A percentile compares a stretch with the other conserved stretches of the same genome.
phyloP scores from a whole-genome alignment of 352 stramenopile genomes.

The Phytopythium helicoides region DNA sequence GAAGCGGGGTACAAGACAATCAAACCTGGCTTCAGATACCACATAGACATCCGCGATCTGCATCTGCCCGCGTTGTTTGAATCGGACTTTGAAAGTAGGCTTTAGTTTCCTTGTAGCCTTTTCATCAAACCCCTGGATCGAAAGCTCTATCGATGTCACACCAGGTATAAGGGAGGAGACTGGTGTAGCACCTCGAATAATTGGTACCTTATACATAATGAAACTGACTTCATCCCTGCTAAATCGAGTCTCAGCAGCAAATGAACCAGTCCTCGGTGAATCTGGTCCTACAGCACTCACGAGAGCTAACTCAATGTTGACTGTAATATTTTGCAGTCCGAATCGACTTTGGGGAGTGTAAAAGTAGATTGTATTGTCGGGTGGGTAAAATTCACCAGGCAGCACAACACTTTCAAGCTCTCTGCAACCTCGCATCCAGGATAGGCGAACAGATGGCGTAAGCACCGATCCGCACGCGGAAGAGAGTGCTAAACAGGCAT shows the following conservation, averaged over 20 bases:
- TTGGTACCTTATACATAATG: conserved; percentile 63
- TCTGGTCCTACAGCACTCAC: conserved; percentile 2
- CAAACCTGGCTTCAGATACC: conserved; percentile 41
- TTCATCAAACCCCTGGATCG: conserved; percentile 67
- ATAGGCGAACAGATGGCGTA: conserved; percentile 38
- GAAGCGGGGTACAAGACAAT: conserved; percentile 56
- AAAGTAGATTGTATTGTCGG: conserved; percentile 68
- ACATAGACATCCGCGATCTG: conserved; percentile 55
- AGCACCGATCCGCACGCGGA: conserved; percentile 8
- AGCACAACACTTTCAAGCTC: conserved; percentile 65
- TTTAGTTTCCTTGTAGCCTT: conserved; percentile 37
- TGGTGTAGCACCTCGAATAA: conserved; percentile 48
- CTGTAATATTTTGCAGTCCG: conserved; percentile 60
- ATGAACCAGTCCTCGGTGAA: no score
- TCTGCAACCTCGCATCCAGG: conserved; percentile 52
- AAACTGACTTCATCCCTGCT: conserved; percentile 66
- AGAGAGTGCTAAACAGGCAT: conserved; percentile 32
- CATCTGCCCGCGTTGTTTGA: conserved; percentile 71
- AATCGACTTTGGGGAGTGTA: conserved; percentile 79
- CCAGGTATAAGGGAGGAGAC: conserved; percentile 40
- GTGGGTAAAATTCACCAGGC: conserved; percentile 51
- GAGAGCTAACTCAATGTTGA: conserved; percentile 51
- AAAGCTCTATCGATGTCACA: conserved; percentile 41
- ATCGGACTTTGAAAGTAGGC: conserved; percentile 49
- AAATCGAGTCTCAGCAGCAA: conserved; percentile 36